phyloP scores from a whole-genome alignment of 2,329 filamentous ascomycete genomes.

The Colletotrichum sp. region DNA sequence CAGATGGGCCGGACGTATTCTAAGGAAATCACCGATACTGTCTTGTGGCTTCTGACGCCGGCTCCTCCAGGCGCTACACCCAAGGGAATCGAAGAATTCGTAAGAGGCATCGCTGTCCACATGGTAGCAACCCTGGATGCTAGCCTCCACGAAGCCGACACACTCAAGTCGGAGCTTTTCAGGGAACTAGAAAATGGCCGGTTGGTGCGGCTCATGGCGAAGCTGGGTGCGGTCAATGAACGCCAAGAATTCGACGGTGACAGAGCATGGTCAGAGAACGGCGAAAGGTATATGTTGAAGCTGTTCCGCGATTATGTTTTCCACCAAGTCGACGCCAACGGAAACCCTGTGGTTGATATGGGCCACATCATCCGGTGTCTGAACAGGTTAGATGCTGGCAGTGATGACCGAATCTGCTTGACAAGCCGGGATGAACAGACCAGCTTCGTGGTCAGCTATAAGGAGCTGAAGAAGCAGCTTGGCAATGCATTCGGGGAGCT shows the following conservation, averaged over 20 bases:
- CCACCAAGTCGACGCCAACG: slow-evolving; percentile 88
- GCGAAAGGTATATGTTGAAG: slow-evolving; percentile 90
- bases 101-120: slow-evolving; percentile 79
- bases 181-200: slow-evolving; percentile 91
- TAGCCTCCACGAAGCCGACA: slow-evolving; percentile 79
- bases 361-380: slow-evolving; percentile 86
- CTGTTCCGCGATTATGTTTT: slow-evolving; percentile 97
- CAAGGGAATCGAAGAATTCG: slow-evolving; percentile 81
- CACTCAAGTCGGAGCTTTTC: slow-evolving; percentile 72
- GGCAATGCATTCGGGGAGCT: slow-evolving; percentile 64
- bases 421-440: slow-evolving; percentile 91
- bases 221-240: slow-evolving; percentile 89
- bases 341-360: slow-evolving; percentile 82
- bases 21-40: slow-evolving; percentile 76
- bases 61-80: slow-evolving; percentile 56
- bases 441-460: slow-evolving; percentile 86
- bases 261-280: slow-evolving; percentile 85
- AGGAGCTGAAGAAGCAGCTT: slow-evolving; percentile 78
- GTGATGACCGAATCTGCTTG: slow-evolving; percentile 84
- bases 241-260: slow-evolving; percentile 84
- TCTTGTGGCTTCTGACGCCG: slow-evolving; percentile 81
- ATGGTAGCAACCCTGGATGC: slow-evolving; percentile 78
- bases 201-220: slow-evolving; percentile 78
- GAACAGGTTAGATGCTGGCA: slow-evolving; percentile 91
- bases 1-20: slow-evolving; percentile 80